phyloP scores from a whole-genome alignment of 2,329 filamentous ascomycete genomes.

The Colletotrichum tamarilloi region DNA sequence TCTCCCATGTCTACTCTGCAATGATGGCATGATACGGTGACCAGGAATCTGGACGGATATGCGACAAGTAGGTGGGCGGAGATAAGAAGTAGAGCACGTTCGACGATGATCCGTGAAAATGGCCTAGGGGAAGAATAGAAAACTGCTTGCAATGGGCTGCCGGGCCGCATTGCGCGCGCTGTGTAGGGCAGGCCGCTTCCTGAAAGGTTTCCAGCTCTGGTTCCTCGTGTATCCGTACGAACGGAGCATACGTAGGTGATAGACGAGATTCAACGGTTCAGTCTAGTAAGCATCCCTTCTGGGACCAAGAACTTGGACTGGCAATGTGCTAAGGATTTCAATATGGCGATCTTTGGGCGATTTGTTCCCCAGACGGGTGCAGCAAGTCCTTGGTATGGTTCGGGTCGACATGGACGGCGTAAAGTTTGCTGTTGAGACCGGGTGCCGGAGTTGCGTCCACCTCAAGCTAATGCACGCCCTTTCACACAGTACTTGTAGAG shows the following conservation, averaged over 20 bases:
- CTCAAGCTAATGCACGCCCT: constrained; percentile 18
- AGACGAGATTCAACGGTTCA: background rate
- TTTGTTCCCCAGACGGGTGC: background rate
- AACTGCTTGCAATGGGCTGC: background rate
- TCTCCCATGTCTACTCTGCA: background rate
- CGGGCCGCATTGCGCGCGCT: background rate
- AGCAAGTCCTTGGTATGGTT: background rate
- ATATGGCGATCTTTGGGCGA: background rate
- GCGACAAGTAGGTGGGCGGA: background rate
- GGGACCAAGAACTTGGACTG: background rate
- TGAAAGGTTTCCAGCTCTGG: background rate
- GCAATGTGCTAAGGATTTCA: background rate
- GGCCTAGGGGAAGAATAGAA: background rate
- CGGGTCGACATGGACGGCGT: background rate
- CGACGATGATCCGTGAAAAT: constrained; percentile 3
- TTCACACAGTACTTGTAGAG: background rate
- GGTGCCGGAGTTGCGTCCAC: constrained; percentile 17
- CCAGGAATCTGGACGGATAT: background rate
- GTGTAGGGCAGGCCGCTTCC: background rate
- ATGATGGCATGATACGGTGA: background rate
- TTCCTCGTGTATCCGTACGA: background rate
- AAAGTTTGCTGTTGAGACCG: constrained; percentile 32
- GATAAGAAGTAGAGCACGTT: background rate
- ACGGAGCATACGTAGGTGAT: background rate
- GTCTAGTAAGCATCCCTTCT: background rate